phyloP scores from a whole-genome alignment of 2,329 filamentous ascomycete species.

The Penicillium sp. region DNA sequence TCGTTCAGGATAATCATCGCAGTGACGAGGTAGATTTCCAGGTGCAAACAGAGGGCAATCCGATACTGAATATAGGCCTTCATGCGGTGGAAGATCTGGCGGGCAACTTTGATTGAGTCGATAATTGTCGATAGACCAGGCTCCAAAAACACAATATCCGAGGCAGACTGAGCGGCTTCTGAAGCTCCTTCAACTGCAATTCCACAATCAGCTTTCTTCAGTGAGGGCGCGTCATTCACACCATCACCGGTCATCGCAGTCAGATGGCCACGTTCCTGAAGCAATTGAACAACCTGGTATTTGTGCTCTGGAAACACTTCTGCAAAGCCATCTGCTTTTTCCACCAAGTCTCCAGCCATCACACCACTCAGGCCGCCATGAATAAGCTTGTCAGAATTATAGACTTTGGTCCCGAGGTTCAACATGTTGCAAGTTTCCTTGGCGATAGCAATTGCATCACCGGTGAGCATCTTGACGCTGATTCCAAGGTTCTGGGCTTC shows the following conservation, averaged over 20 bases:
- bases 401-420: constrained; percentile 70
- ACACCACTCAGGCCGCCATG: constrained; percentile 67
- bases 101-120: constrained; percentile 65
- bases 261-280: constrained; percentile 65
- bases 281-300: constrained; percentile 69
- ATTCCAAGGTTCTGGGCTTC: constrained; percentile 71
- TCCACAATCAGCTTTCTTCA: constrained; percentile 69
- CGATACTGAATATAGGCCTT: constrained; percentile 73
- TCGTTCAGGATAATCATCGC: constrained; percentile 78
- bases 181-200: constrained; percentile 68
- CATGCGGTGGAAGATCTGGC: constrained; percentile 73
- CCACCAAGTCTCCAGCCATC: constrained; percentile 68
- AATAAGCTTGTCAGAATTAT: constrained; percentile 72
- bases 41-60: constrained; percentile 67
- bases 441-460: constrained; percentile 71
- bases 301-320: constrained; percentile 72
- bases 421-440: constrained; percentile 81
- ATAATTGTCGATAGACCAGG: constrained; percentile 67
- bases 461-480: constrained; percentile 74
- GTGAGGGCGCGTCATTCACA: constrained; percentile 67
- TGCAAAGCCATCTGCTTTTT: constrained; percentile 67
- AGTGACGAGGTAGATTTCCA: constrained; percentile 70
- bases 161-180: constrained; percentile 65
- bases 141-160: constrained; percentile 69
- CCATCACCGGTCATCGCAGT: constrained; percentile 72